Conservation (phyloP, 139 green algal species). For the Chlamydomonas sp. region DNA sequence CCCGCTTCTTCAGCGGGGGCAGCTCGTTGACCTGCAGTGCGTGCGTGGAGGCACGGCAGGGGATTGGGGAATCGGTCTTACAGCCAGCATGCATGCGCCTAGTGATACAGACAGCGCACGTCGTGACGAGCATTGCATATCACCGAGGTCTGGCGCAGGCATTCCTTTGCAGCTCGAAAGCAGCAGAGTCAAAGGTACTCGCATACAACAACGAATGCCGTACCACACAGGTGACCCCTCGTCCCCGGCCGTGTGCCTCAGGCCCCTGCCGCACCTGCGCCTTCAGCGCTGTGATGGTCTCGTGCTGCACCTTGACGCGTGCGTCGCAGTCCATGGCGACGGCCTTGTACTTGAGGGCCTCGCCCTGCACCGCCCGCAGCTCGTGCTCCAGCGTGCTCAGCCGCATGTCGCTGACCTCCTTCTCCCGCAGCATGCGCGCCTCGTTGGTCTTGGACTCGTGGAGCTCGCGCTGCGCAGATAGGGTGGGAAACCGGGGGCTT, state of each 20-base stretch:
- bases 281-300: constrained; percentile 30
- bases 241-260: too few relatives aligned
- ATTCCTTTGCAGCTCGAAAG: too few relatives aligned
- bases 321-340: constrained; percentile 1
- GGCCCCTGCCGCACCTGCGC: constrained; percentile 11
- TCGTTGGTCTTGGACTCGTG: constrained; percentile 10
- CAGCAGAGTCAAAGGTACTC: too few relatives aligned
- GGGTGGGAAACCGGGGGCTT: neutral
- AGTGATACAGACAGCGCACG: too few relatives aligned
- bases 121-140: too few relatives aligned
- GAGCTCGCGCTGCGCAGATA: constrained; percentile 1
- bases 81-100: too few relatives aligned
- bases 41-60: neutral
- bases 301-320: constrained; percentile 37
- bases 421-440: constrained; percentile 19
- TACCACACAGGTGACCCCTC: too few relatives aligned
- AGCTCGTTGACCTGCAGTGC: constrained; percentile 22
- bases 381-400: constrained; percentile 17
- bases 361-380: constrained; percentile 4
- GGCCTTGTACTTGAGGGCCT: neutral
- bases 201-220: too few relatives aligned
- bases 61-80: neutral
- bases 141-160: too few relatives aligned
- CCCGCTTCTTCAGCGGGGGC: constrained; percentile 22
- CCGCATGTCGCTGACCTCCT: constrained; percentile 19